Evolutionary conservation across 495 filamentous ascomycete genomes (phyloP), one percentile per base, ranked within the genome.

Genomic region (Venustampulla echinocandica): DNA sequence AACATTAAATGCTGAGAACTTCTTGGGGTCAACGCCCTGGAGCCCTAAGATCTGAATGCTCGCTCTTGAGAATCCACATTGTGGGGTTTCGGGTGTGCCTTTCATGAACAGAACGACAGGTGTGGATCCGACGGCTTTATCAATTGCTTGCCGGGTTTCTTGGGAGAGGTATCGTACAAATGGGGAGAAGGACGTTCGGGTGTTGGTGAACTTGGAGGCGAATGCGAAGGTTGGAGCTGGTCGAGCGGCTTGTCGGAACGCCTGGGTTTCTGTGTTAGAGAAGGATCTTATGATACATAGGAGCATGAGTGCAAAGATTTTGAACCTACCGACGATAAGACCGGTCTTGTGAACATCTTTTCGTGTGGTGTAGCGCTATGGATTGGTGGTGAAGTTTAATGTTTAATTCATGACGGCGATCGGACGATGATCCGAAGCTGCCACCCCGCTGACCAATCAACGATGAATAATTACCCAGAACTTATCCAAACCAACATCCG

Each of bases 61-160:
- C 19, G 92, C 90, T 58, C 89, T 76, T 42, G 92, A 98, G 70
- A 96, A 98, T 30, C 92, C 92, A 64, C 92, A 98, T 62, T 98
- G 90, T n/a, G 92, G 92, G 18, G 77, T 87, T 65, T 96, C 92
- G 32, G 92, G 92, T 1, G 92, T 96, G 42, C 92, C 90, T 67
- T 97, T 97, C 90, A 97, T 97, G 70, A 97, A 98, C 20, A 98
- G 75, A 13, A 98, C 92, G 0, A 98, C 90, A 3, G 90, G 90
- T 9, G 87, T 81, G 1, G 87, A 85, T 19, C 61, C 67, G 15
- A 97, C 78, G 7, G 89, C 90, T 61, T 88, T 84, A 58, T 96
- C 85, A 52, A 98, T 96, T 3, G 89, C 87, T 21, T 75, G 63
- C 47, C 69, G 74, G 17, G 82, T 89, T 52, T 87, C 78, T 22